phyloP scores from a whole-genome alignment of 2,329 filamentous ascomycete species.

The Leptographium flavum region DNA sequence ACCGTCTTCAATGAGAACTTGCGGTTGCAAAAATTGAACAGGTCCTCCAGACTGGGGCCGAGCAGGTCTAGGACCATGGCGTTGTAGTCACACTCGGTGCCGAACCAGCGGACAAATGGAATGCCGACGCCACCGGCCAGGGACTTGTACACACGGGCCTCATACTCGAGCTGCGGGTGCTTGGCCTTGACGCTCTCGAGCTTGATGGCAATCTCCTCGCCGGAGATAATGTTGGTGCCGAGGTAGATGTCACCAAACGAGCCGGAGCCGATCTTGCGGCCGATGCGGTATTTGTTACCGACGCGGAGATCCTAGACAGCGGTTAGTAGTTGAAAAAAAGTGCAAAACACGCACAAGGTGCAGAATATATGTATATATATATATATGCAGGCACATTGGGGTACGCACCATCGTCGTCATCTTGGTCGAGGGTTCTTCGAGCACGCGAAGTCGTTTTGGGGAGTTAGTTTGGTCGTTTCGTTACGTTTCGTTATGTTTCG shows the following conservation, averaged over 20 bases:
- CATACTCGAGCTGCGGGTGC: conserved; percentile 97
- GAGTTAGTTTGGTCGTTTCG: background rate
- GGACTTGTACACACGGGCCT: conserved; percentile 81
- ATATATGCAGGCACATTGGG: too few species aligned
- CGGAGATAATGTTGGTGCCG: conserved; percentile 98
- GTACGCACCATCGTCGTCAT: conserved; percentile 39
- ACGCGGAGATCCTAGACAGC: conserved; percentile 99
- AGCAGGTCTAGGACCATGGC: conserved; percentile 98
- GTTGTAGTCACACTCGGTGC: conserved; percentile 99
- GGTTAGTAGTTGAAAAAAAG: too few species aligned
- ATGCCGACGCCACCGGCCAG: conserved; percentile 96
- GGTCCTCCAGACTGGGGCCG: conserved; percentile 86
- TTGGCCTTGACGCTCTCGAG: conserved; percentile 99
- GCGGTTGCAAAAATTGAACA: conserved; percentile 99
- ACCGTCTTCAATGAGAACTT: conserved; percentile 99
- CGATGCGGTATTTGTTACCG: conserved; percentile 99
- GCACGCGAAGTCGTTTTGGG: conserved; percentile 8
- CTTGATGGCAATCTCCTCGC: conserved; percentile 99
- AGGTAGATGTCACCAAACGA: conserved; percentile 98
- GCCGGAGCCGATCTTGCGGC: conserved; percentile 95
- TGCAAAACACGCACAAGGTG: too few species aligned
- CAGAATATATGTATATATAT: too few species aligned
- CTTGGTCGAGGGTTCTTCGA: conserved; percentile 12
- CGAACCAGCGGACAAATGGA: conserved; percentile 98
- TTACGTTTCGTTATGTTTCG: too few species aligned